Base-by-base conservation (phyloP, 441 rosid species). In the Brassica balearica region DNA sequence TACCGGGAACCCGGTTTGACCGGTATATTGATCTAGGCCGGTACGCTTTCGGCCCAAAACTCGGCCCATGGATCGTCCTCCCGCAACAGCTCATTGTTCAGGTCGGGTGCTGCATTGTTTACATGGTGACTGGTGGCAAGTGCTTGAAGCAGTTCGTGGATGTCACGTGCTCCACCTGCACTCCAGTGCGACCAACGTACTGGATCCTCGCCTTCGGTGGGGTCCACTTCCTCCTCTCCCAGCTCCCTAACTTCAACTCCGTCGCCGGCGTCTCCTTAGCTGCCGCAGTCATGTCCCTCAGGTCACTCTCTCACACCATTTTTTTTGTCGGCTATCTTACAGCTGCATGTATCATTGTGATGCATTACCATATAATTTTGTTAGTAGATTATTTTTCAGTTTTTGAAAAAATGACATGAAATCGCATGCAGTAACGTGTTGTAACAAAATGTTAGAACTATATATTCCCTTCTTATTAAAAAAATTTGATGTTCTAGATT, bases 81-180 rank as follows among this genome's bases (percentile, higher is more conserved):
- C 99, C 98, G 2, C 99, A 95, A 80, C 98, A 95, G 81, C 82
- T 95, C 67, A 93, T 95, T 53, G 99, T 95, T 22, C 97, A 93
- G 84, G 93, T 95, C 23, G 98, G 99, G 1, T 95, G 98, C 77
- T 81, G 87, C 74, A 87, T 95, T n/a, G 97, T 92, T 23, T 95
- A 92, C 87, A 95, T 93, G 95, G 98, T 95, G 36, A 95, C 99
- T 0, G 99, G 99, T 14, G 99, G 97, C 55, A 91, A 95, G 81
- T 90, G 99, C 78, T 70, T 95, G 4, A 93, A 91, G 83, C 87
- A 92, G 87, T 95, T 95, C 86, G 68, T 89, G 86, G 97, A 91
- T 68, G 87, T 91, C 84, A 78, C 92, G 4, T 95, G 99, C 68
- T 15, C 82, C 65, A 61, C 82, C 75, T 91, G 98, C 85, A 87